phyloP scores from a whole-genome alignment of 495 filamentous ascomycete species.

The Clavariopsis aquatica region DNA sequence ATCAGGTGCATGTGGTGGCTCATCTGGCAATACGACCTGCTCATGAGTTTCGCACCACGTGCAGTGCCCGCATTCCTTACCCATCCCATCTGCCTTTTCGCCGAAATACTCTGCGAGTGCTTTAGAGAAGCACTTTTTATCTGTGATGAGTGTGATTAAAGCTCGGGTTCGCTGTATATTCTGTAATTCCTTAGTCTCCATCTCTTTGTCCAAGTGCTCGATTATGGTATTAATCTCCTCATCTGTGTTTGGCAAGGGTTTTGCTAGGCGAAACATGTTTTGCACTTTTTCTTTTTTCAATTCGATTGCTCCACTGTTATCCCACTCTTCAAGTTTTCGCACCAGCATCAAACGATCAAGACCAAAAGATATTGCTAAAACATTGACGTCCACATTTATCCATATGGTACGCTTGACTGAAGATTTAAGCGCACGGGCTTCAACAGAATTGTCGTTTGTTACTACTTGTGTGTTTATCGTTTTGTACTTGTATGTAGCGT shows the following conservation, averaged over 20 bases:
- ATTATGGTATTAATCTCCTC: constrained; percentile 47
- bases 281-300: constrained; percentile 52
- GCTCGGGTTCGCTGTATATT: constrained; percentile 51
- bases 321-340: constrained; percentile 53
- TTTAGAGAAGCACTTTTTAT: constrained; percentile 48
- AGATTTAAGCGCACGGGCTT: neutral
- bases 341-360: constrained; percentile 49
- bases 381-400: constrained; percentile 52
- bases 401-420: constrained; percentile 25
- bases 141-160: constrained; percentile 55
- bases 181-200: constrained; percentile 53
- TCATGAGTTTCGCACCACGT: constrained; percentile 52
- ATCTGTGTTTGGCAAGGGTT: constrained; percentile 48
- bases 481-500: constrained; percentile 54
- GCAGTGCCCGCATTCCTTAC: constrained; percentile 54
- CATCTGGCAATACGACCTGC: constrained; percentile 36
- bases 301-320: constrained; percentile 49
- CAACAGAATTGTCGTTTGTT: neutral
- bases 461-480: constrained; percentile 6
- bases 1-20: constrained; percentile 42
- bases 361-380: constrained; percentile 21
- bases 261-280: constrained; percentile 53
- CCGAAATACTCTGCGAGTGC: constrained; percentile 58
- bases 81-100: constrained; percentile 49
- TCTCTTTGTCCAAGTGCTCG: constrained; percentile 50